Conservation (phyloP, 2,329 filamentous ascomycete genomes). For the Drechslerella stenobrocha region DNA sequence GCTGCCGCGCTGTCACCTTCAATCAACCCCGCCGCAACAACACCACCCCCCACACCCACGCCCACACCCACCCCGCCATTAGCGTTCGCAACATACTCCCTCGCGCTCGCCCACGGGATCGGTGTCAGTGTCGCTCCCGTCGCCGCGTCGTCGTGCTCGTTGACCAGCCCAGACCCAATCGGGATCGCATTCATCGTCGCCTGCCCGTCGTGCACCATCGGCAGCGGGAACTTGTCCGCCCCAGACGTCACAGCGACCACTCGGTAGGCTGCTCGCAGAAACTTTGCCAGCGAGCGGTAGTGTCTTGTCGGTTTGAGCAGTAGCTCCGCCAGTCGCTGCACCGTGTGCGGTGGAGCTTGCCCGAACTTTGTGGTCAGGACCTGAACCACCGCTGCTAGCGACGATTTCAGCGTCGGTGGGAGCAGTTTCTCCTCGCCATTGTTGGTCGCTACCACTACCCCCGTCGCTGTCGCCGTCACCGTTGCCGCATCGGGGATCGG, state of each 20-base stretch:
- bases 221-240: constrained; percentile 78
- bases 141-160: constrained; percentile 78
- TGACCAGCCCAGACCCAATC: constrained; percentile 59
- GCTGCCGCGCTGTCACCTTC: constrained; percentile 13
- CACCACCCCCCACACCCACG: constrained; percentile 13
- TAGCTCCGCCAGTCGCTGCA: constrained; percentile 89
- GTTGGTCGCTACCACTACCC: no score
- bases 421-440: constrained; percentile 15
- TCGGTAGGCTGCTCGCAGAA: constrained; percentile 86
- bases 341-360: constrained; percentile 80
- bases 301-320: constrained; percentile 74
- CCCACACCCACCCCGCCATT: constrained; percentile 12
- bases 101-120: constrained; percentile 71
- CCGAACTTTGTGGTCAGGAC: constrained; percentile 70
- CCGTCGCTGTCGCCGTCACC: no score
- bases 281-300: constrained; percentile 79
- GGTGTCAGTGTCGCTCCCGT: constrained; percentile 90
- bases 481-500: background rate
- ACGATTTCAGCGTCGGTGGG: constrained; percentile 54
- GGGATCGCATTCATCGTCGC: constrained; percentile 61
- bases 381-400: constrained; percentile 55
- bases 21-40: constrained; percentile 24
- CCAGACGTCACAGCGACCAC: constrained; percentile 86
- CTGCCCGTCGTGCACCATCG: constrained; percentile 64
- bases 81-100: constrained; percentile 52